Percentiles rank a stretch among this genome's conserved stretches.
These are phyloP conservation scores for Daldinia loculata DNA, from an alignment of 495 filamentous ascomycete genomes.

Conservation along the genomic window DNA sequence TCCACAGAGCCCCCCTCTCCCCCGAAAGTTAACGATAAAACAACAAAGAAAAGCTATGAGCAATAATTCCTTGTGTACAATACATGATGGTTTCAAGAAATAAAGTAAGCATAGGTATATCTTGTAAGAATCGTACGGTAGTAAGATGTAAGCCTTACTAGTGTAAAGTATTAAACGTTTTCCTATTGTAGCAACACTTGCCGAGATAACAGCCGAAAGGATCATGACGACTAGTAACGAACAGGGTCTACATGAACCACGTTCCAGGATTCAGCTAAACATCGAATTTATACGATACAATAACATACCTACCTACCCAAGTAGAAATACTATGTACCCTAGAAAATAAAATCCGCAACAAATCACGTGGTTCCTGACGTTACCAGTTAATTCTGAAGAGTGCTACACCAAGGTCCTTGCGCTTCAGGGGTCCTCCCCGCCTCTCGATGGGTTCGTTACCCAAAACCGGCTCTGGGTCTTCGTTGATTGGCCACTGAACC, in stretches of 20 bases:
- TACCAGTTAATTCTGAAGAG: slow-evolving; percentile 13
- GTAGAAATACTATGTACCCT: not conserved
- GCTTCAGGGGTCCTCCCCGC: slow-evolving; percentile 33
- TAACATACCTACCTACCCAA: not conserved
- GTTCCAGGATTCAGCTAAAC: not conserved
- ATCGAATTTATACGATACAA: slow-evolving; percentile 4
- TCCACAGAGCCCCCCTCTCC: not conserved
- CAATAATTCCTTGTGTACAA: not conserved
- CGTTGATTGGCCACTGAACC: slow-evolving; percentile 24
- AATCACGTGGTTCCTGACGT: slow-evolving; percentile 25
- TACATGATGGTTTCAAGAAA: not conserved
- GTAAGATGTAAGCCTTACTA: not conserved
- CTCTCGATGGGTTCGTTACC: slow-evolving; percentile 7
- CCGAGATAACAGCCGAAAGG: slow-evolving; percentile 16
- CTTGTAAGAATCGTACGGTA: not conserved
- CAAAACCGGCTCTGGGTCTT: not conserved
- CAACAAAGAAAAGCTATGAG: not conserved
- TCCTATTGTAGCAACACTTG: not conserved
- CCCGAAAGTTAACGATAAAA: not conserved
- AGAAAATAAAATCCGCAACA: not conserved
- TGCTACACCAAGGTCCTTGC: slow-evolving; percentile 14
- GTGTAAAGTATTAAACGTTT: not conserved
- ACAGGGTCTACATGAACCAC: slow-evolving; percentile 5
- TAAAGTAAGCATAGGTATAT: not conserved
- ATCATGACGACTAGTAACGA: slow-evolving; percentile 29